Evolutionary conservation across 2,329 filamentous ascomycete species (phyloP).

Genomic region (Acrocalymma vagum): DNA sequence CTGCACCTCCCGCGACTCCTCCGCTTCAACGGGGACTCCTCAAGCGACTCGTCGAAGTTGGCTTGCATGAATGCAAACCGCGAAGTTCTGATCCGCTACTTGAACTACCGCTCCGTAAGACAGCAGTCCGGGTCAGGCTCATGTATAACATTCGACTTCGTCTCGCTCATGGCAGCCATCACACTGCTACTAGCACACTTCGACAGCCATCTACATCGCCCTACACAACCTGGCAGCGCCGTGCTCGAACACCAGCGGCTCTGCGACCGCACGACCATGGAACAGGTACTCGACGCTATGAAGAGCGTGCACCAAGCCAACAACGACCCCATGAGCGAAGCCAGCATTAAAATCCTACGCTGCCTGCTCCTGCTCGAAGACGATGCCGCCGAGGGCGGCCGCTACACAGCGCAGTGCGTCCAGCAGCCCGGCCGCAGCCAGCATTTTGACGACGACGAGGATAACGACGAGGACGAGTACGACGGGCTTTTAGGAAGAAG

Average conservation of each 20-base stretch:
- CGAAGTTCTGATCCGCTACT: slow-evolving; percentile 20
- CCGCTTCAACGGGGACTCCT: too few relatives aligned
- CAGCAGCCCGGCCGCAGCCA: too few relatives aligned
- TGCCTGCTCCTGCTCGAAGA: slow-evolving; percentile 24
- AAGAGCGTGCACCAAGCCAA: slow-evolving; percentile 8
- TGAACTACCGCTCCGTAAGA: slow-evolving; percentile 20
- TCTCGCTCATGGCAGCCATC: slow-evolving; percentile 26
- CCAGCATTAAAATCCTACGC: slow-evolving; percentile 19
- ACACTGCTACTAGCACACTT: slow-evolving; percentile 27
- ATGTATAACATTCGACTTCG: slow-evolving; percentile 25
- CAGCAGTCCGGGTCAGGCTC: too few relatives aligned
- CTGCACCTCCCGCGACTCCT: slow-evolving; percentile 24
- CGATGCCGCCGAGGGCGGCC: too few relatives aligned
- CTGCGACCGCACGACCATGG: slow-evolving; percentile 25
- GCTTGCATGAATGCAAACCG: slow-evolving; percentile 21
- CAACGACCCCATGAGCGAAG: slow-evolving; percentile 15
- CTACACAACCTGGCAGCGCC: slow-evolving; percentile 1
- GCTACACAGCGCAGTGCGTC: too few relatives aligned
- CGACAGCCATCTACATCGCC: slow-evolving; percentile 8
- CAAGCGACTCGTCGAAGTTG: slow-evolving; percentile 13
- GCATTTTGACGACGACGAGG: too few relatives aligned
- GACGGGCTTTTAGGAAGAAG: too few relatives aligned
- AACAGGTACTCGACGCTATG: slow-evolving; percentile 18
- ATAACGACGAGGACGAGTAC: too few relatives aligned
- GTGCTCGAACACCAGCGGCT: slow-evolving; percentile 20